phyloP scores from a whole-genome alignment of 2,329 filamentous ascomycete genomes.

The Niveomyces coronatus region DNA sequence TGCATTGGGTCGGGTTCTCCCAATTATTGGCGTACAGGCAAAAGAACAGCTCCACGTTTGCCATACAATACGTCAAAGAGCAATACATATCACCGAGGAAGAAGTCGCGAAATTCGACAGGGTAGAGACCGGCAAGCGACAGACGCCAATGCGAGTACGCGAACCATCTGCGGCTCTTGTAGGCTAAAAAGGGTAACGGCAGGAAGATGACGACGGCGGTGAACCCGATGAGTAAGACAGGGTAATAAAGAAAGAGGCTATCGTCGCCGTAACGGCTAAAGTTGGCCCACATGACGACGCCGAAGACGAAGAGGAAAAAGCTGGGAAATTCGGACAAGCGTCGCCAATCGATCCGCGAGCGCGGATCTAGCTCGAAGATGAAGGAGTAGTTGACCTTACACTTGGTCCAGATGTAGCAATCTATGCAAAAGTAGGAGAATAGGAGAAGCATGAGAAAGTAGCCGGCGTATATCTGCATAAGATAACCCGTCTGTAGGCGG shows the following conservation, averaged over 20 bases:
- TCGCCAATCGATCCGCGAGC: slow-evolving; percentile 81
- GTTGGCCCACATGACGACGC: slow-evolving; percentile 80
- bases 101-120: slow-evolving; percentile 94
- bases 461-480: slow-evolving; percentile 85
- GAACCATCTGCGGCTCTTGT: slow-evolving; percentile 74
- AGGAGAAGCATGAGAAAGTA: slow-evolving; percentile 79
- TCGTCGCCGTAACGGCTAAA: slow-evolving; percentile 60
- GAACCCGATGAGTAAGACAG: slow-evolving; percentile 65
- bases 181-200: slow-evolving; percentile 63
- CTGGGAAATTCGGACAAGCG: slow-evolving; percentile 79
- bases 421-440: slow-evolving; percentile 73
- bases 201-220: slow-evolving; percentile 62
- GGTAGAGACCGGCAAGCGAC: slow-evolving; percentile 74
- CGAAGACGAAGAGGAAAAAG: slow-evolving; percentile 68
- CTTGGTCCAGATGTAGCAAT: slow-evolving; percentile 71
- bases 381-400: slow-evolving; percentile 93
- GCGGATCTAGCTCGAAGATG: slow-evolving; percentile 90
- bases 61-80: slow-evolving; percentile 81
- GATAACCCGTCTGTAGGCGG: slow-evolving; percentile 48
- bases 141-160: slow-evolving; percentile 84
- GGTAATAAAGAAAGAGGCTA: slow-evolving; percentile 74
- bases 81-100: slow-evolving; percentile 98
- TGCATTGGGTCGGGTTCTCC: slow-evolving; percentile 65
- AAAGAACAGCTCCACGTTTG: slow-evolving; percentile 87
- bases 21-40: slow-evolving; percentile 80